Evolutionary conservation across 495 filamentous ascomycete genomes (phyloP), one percentile per base, ranked within the genome.

Genomic region (Friedmanniomyces simplex): DNA sequence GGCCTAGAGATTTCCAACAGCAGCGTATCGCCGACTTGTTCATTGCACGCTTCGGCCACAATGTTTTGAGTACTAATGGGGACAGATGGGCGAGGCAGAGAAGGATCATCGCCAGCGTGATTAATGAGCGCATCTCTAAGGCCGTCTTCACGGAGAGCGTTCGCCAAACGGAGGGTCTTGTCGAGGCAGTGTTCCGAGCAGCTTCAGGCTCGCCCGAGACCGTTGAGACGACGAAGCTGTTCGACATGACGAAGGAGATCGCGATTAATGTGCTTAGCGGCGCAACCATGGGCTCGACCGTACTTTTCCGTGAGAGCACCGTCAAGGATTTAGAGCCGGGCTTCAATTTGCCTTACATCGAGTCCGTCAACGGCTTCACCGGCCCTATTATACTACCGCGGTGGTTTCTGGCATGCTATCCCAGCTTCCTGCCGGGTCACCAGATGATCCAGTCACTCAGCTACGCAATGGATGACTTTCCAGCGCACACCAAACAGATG

Each of bases 91-190:
- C 61, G 13, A 57, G 66, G 30, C 67, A 69, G 21, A 45, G 67
- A 25, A 68, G 62, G 46, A 52, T 68, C 22, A 51, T 69, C 7
- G 60, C 67, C 11, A 26, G 51, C 34, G 64, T 68, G 26, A 65
- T 69, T 13, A 67, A 69, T 57, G 67, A 69, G 53, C 63, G 66
- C 30, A 66, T 69, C 34, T 63, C 60, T 16, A 66, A 63, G 42
- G 50, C 60, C 8, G 67, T 68, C 30, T 69, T 64, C 37, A 49
- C 54, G 49, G 66, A 68, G 43, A 64, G 59, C 49, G 56, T 67
- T 13, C 54, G 48, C n/a, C 67, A 70, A 39, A 60, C 67, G 20
- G 42, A 60, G 18, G 63, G 63, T 13, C 52, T 70, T 21, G 55
- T 70, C 13, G 49, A 50, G 13, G 58, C 68, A 59, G 54, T 66